Evolutionary conservation across 352 stramenopile genomes (phyloP), one percentile per base, ranked within the genome.

Genomic region (Phytophthora nicotianae): DNA sequence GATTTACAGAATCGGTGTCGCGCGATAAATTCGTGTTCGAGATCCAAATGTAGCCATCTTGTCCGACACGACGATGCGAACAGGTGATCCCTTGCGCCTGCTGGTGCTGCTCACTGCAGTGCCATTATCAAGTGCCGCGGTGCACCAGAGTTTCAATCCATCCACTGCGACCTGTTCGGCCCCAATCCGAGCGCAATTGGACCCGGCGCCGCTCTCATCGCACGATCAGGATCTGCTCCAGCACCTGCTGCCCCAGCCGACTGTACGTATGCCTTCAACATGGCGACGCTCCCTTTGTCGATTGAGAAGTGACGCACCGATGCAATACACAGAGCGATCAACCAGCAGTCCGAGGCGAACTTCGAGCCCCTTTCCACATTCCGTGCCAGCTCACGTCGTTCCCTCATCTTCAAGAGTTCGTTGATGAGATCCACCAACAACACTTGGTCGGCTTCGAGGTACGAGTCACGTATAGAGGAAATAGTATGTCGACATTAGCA

Each of bases 301-400:
- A 46, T 26, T 26, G 17, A 46, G n/a, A 46, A 26, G 9, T 26
- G 40, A 23, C 40, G 13, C 13, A 51, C 14, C 19, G 17, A 24
- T 51, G n/a, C 19, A 6, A 40, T 51, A 10, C 20, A 19, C 20
- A 79, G 68, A 79, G 66, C 38, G 3, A 64, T 3, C 27, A 41
- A 6, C 41, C 63, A 10, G 50, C 48, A 19, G 50, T 59, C 3
- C 58, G 63, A 20, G 70, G 54, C 0, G 75, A 80, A 45, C 45
- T 84, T 45, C 75, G 75, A 3, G 75, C 66, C 23, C 70, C 75
- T 13, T 32, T 81, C 8, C 72, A 80, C 40, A 80, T 78, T 55
- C 54, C 72, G 20, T 81, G 72, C 50, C 75, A 81, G 11, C 50
- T 83, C 26, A 58, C 65, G 19, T 42, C 26, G 13, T 83, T 81